phyloP scores from a whole-genome alignment of 495 filamentous ascomycete species.

The Xylaria acuta region DNA sequence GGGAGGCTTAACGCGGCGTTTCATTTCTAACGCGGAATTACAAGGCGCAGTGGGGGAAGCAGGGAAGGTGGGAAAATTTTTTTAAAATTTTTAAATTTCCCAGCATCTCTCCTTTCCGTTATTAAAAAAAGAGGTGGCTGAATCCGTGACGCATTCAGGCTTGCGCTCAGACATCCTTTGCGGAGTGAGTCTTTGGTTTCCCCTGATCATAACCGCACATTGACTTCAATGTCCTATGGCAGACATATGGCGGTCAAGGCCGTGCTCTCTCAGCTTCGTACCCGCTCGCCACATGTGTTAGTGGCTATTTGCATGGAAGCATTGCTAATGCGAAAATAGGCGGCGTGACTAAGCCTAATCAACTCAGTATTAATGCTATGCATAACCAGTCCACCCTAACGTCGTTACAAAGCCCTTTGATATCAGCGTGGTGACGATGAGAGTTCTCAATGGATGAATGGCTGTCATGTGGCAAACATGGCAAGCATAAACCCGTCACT shows the following conservation, averaged over 20 bases:
- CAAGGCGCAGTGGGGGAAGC: not conserved
- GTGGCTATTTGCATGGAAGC: not conserved
- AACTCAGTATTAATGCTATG: constrained; percentile 5
- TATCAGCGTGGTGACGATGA: not conserved
- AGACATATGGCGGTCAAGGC: constrained; percentile 21
- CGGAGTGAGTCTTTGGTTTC: not conserved
- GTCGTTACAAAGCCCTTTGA: not conserved
- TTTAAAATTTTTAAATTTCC: not conserved
- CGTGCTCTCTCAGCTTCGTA: constrained; percentile 1
- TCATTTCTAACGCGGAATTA: not conserved
- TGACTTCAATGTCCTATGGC: constrained; percentile 9
- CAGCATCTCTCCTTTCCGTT: not conserved
- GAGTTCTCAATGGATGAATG: not conserved
- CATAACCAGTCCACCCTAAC: constrained; percentile 10
- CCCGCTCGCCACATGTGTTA: not conserved
- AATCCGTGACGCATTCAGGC: constrained; percentile 1
- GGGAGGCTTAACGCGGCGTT: not conserved
- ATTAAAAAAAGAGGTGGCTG: not conserved
- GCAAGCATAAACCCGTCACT: not conserved
- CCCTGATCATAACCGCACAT: not conserved
- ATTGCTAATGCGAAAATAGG: constrained; percentile 16
- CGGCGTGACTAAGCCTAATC: not conserved
- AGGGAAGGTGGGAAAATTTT: not conserved
- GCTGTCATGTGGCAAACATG: constrained; percentile 20
- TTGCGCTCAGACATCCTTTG: constrained; percentile 7